A percentile compares a stretch with the other conserved stretches of the same genome.
Conservation (phyloP, 169 alveolate species). For the Theileria parva region DNA sequence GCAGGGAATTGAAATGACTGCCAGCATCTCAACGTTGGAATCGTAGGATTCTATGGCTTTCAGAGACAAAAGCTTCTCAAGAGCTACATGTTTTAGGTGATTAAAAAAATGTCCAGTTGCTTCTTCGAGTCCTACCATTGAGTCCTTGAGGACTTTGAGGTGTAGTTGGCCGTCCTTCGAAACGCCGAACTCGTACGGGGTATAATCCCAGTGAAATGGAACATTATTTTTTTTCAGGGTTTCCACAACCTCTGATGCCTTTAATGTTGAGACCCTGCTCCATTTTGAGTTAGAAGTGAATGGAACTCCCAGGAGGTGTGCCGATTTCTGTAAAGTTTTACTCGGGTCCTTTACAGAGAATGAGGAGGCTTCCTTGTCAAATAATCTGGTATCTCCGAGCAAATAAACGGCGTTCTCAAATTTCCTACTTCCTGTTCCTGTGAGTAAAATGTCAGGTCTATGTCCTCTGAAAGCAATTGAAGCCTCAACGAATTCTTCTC, state of each 20-base stretch:
- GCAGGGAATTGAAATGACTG: constrained; percentile 76
- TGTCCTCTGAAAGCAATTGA: constrained; percentile 77
- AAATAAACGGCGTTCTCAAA: constrained; percentile 71
- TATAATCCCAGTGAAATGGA: constrained; percentile 49
- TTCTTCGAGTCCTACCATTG: constrained; percentile 70
- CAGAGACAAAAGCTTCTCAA: constrained; percentile 59
- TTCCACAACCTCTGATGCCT: constrained; percentile 25
- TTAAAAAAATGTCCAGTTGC: constrained; percentile 72
- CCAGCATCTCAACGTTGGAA: constrained; percentile 44
- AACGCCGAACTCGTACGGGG: constrained; percentile 63
- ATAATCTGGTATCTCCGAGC: constrained; percentile 66
- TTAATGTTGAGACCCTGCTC: constrained; percentile 1
- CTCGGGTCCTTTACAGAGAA: constrained; percentile 32
- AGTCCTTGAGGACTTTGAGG: constrained; percentile 65
- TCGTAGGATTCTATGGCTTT: constrained; percentile 50
- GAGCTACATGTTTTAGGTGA: constrained; percentile 68
- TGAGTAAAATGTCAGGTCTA: constrained; percentile 72
- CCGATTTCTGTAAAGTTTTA: constrained; percentile 49
- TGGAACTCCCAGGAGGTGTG: constrained; percentile 54
- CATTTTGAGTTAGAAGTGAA: not conserved
- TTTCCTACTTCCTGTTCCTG: constrained; percentile 75
- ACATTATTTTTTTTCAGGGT: not conserved
- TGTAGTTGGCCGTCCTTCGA: constrained; percentile 48
- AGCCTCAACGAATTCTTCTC: constrained; percentile 76
- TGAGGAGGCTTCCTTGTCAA: constrained; percentile 69